A percentile compares a stretch with the other conserved stretches of the same genome.
These are phyloP conservation scores for Durio zibethinus DNA, from an alignment of 345 rosid species.

Conservation along the genomic window DNA sequence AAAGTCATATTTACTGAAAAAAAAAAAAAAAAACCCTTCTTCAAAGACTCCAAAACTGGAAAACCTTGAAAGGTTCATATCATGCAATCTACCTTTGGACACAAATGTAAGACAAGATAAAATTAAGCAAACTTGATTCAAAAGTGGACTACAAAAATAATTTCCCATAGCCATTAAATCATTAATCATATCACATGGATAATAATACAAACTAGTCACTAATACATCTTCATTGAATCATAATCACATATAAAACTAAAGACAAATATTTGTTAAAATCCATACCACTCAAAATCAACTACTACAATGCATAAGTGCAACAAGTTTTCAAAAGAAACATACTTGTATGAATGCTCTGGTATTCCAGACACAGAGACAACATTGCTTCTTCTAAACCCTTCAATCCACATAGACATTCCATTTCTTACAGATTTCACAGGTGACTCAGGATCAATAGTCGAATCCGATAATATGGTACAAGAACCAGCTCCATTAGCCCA, in stretches of 20 bases:
- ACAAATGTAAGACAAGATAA: background rate
- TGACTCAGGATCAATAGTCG: slow-evolving; percentile 78
- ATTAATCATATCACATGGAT: slow-evolving; percentile 2
- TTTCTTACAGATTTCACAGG: slow-evolving; percentile 66
- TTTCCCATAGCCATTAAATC: background rate
- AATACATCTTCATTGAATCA: background rate
- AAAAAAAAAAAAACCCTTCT: background rate
- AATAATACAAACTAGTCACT: background rate
- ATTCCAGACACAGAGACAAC: slow-evolving; percentile 79
- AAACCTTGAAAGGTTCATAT: background rate
- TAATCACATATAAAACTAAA: slow-evolving; percentile 4
- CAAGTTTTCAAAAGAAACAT: slow-evolving; percentile 25
- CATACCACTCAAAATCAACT: slow-evolving; percentile 12
- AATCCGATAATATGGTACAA: slow-evolving; percentile 72
- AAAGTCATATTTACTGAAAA: background rate
- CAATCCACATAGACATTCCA: slow-evolving; percentile 74
- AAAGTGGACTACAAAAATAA: background rate
- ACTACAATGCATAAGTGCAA: slow-evolving; percentile 4
- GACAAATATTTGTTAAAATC: background rate
- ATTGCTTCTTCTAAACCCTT: slow-evolving; percentile 61
- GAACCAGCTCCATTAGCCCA: slow-evolving; percentile 75
- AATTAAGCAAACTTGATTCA: background rate
- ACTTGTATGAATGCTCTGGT: slow-evolving; percentile 92
- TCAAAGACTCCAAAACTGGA: background rate
- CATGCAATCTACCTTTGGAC: background rate